Conservation (phyloP, 768 basidiomycete species). For the Boletus reticulatus region DNA sequence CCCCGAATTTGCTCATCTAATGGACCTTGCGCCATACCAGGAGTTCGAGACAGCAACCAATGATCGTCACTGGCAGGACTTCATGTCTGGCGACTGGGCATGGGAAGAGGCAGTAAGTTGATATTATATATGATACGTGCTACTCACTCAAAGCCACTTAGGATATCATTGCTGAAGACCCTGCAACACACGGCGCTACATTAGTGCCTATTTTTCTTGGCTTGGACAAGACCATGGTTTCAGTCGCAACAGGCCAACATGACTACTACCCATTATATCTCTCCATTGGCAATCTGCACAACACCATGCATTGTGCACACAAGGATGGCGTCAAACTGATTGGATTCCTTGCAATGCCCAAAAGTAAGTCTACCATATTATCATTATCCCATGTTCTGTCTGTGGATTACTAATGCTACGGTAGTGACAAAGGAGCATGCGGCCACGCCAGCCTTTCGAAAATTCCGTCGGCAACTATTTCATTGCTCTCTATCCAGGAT, state of each 20-base stretch:
- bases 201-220: not conserved
- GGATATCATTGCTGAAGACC: not conserved
- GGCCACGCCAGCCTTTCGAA: too few relatives aligned
- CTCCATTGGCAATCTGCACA: too few relatives aligned
- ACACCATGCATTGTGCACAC: too few relatives aligned
- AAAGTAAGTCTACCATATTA: too few relatives aligned
- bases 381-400: too few relatives aligned
- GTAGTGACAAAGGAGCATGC: too few relatives aligned
- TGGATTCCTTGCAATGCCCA: too few relatives aligned
- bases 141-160: not conserved
- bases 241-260: not conserved
- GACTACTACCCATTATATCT: not conserved
- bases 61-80: not conserved
- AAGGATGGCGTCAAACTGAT: too few relatives aligned
- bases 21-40: not conserved
- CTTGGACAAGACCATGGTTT: not conserved
- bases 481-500: not conserved
- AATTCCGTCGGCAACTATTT: not conserved
- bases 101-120: conserved; percentile 3
- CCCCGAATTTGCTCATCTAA: not conserved
- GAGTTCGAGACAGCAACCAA: not conserved
- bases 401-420: too few relatives aligned
- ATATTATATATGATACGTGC: not conserved
- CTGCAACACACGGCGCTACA: not conserved
- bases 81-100: conserved; percentile 1